Base-by-base conservation (phyloP, 208 protist genomes). In the Leishmania aethiopica region DNA sequence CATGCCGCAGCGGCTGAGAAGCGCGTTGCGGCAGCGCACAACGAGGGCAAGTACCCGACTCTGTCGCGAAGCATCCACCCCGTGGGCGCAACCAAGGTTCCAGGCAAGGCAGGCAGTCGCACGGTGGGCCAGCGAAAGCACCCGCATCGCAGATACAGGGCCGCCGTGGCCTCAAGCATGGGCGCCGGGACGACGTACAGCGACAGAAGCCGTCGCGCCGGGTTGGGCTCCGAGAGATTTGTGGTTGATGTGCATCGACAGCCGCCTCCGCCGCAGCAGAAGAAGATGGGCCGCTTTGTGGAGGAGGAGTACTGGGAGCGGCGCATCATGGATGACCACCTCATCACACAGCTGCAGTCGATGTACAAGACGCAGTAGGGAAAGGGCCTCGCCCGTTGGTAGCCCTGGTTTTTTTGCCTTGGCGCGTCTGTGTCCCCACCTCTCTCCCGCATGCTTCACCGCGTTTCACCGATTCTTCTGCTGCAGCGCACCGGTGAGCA, bases 231-330 rank as follows among this genome's bases (percentile, higher is more conserved):
- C 49, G 57, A 78, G 25, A 66, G 59, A 7, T 2, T 73, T 37
- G 69, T 51, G 53, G 62, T 66, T 37, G 51, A 51, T 22, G 22
- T 55, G 85, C 85, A 55, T 55, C 64, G 79, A 0, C 83, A 83
- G 67, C 73, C 25, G 22, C 81, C 45, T 3, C 22, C 74, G 6
- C 73, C 75, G 11, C 64, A 25, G 77, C 80, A 73, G 5, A 92
- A 88, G 74, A 80, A 85, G 32, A 53, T 92, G 37, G 89, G 87
- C 67, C 82, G 85, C 45, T 75, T 78, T n/a, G 51, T 90, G 10
- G 85, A 89, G 79, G 89, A 92, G 32, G 87, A 92, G 40, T 92
- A 90, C 82, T 74, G 51, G 59, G 84, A 85, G 55, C 84, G 86
- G 25, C 66, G 70, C 40, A 77, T 75, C 19, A 77, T 89, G 35